Base-by-base conservation (phyloP, 2,329 filamentous ascomycete species). In the Fusarium anguioides region DNA sequence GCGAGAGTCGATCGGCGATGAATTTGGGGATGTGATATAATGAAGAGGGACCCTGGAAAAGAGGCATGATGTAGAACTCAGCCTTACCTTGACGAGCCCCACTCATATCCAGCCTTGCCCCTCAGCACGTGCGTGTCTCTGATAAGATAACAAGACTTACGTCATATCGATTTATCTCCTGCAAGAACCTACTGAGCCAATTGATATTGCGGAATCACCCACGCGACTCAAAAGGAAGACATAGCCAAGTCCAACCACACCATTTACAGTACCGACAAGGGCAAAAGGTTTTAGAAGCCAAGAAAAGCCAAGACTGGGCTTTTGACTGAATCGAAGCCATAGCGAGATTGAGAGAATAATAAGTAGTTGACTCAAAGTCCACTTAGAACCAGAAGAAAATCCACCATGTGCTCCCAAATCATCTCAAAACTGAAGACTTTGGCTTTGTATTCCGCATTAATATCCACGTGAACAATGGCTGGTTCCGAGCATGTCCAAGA, bases 111-210 rank as follows among this genome's bases (percentile, higher is more conserved):
- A 62, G 56, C 58, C 58, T 61, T 47, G 58, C 50, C 58, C 33
- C 42, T 40, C 37, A 3, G 17, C 70, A 71, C 64, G 70, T 72
- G 69, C 3, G n/a, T n/a, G n/a, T n/a, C n/a, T n/a, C n/a, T 21
- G 60, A 72, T 72, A 62, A 58, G 48, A 58, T 45, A 33, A 27
- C 2, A 20, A 18, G 10, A 8, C 29, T 56, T 68, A 72, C 70
- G 70, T 72, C 70, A 72, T n/a, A 26, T 18, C 11, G n/a, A 41
- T 31, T 31, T 31, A 4, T 9, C 33, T 17, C n/a, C 20, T 26
- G 9, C 21, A 27, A 49, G 63, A 72, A 64, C 60, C 37, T 71
- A 24, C 14, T 59, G 51, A 46, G 36, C 71, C 71, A 73, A 73
- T 73, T 52, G 55, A 36, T 53, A 47, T 37, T 29, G 17, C 10